These are phyloP conservation scores for Globisporangium acanthophoron DNA, from an alignment of 352 stramenopile genomes.

Conservation along the genomic window DNA sequence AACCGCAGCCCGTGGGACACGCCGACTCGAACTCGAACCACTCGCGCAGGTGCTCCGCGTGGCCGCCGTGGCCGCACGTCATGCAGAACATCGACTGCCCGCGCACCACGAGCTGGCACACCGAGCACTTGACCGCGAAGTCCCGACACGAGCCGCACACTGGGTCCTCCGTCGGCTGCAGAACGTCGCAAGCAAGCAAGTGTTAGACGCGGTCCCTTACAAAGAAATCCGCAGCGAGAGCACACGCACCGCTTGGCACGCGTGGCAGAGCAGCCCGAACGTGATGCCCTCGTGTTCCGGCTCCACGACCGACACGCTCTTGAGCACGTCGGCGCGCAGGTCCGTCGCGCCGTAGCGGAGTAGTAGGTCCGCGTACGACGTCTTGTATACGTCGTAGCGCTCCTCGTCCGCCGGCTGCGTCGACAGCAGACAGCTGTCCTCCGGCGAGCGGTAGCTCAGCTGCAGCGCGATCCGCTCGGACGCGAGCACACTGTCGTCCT, in stretches of 20 bases:
- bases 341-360: constrained; percentile 79
- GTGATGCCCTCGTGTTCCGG: constrained; percentile 45
- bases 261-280: constrained; percentile 58
- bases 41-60: constrained; percentile 59
- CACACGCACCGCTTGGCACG: constrained; percentile 44
- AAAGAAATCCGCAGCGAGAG: background rate
- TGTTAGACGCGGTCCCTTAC: too few species aligned
- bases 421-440: constrained; percentile 48
- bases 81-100: constrained; percentile 87
- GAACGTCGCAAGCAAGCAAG: background rate
- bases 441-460: constrained; percentile 30
- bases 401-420: constrained; percentile 38
- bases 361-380: constrained; percentile 72
- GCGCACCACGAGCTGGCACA: constrained; percentile 79
- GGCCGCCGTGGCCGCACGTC: constrained; percentile 76
- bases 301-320: constrained; percentile 29
- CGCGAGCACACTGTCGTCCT: constrained; percentile 26
- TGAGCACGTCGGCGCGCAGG: constrained; percentile 66
- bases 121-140: constrained; percentile 73
- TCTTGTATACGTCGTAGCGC: constrained; percentile 80
- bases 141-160: constrained; percentile 65
- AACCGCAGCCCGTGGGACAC: constrained; percentile 79
- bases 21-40: constrained; percentile 74
- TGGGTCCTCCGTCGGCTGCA: constrained; percentile 40
- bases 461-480: constrained; percentile 45